Evolutionary conservation across 2,329 filamentous ascomycete species (phyloP).

Genomic region (Rachicladosporium sp.): DNA sequence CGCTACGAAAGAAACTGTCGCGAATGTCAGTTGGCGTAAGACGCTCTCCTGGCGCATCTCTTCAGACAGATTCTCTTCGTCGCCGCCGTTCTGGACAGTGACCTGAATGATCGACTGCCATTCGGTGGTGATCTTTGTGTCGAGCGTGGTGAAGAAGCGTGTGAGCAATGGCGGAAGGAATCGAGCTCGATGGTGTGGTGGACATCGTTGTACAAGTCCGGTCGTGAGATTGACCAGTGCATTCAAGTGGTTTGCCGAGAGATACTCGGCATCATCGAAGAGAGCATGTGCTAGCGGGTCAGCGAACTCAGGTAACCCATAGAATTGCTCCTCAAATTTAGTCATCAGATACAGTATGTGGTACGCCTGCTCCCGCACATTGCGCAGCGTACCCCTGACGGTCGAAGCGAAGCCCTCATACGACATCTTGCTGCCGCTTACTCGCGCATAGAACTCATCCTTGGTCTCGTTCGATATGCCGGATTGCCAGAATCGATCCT

Average conservation of each 20-base stretch:
- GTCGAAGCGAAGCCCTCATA: conserved; percentile 91
- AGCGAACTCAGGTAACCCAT: conserved; percentile 75
- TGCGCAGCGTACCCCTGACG: conserved; percentile 75
- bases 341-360: conserved; percentile 92
- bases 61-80: conserved; percentile 59
- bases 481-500: conserved; percentile 95
- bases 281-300: conserved; percentile 71
- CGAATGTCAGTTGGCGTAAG: conserved; percentile 80
- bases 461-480: conserved; percentile 92
- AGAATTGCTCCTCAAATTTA: conserved; percentile 74
- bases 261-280: conserved; percentile 65
- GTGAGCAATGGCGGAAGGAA: conserved; percentile 79
- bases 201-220: conserved; percentile 85
- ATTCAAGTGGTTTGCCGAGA: conserved; percentile 87
- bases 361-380: conserved; percentile 86
- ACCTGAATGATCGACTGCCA: conserved; percentile 60
- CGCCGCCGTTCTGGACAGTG: conserved; percentile 51
- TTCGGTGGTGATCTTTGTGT: conserved; percentile 73
- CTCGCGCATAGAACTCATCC: conserved; percentile 89
- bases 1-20: conserved; percentile 81
- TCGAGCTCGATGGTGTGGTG: conserved; percentile 58
- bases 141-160: conserved; percentile 72
- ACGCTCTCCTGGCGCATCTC: conserved; percentile 99
- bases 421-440: conserved; percentile 76
- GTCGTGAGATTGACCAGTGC: conserved; percentile 83